phyloP scores from a whole-genome alignment of 2,329 filamentous ascomycete species.

The Colletotrichum sp. region DNA sequence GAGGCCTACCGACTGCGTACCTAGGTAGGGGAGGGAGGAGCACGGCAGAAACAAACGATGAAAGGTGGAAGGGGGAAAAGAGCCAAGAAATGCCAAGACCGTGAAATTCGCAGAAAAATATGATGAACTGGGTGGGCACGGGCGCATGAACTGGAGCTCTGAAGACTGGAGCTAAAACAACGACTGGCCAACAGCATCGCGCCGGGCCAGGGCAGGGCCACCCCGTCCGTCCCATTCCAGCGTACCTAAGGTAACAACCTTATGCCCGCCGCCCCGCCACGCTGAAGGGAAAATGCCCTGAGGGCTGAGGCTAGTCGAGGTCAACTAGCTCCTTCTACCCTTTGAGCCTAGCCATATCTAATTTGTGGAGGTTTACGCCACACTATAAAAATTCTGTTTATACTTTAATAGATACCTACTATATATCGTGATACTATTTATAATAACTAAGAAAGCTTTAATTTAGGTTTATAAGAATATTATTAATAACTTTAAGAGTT shows the following conservation, averaged over 20 bases:
- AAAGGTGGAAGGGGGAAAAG: constrained; percentile 10
- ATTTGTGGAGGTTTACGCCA: too few relatives aligned
- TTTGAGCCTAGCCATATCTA: too few relatives aligned
- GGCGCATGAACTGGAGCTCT: background rate
- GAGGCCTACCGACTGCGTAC: background rate
- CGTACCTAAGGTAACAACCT: background rate
- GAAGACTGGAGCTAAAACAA: background rate
- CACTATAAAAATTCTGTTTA: too few relatives aligned
- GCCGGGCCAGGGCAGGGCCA: background rate
- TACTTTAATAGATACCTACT: too few relatives aligned
- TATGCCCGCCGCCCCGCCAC: background rate
- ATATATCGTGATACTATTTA: too few relatives aligned
- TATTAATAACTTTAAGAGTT: too few relatives aligned
- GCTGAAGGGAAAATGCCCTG: background rate
- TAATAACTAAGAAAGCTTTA: too few relatives aligned
- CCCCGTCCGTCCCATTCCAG: background rate
- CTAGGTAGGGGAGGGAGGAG: background rate
- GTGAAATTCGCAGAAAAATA: constrained; percentile 14
- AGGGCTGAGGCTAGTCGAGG: background rate
- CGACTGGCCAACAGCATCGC: background rate
- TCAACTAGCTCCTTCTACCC: background rate
- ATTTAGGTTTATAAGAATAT: too few relatives aligned
- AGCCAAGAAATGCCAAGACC: constrained; percentile 19
- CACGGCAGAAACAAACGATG: constrained; percentile 3
- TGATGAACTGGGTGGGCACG: constrained; percentile 5